phyloP scores from a whole-genome alignment of 306 rosid species.

The Castanea mollissima region DNA sequence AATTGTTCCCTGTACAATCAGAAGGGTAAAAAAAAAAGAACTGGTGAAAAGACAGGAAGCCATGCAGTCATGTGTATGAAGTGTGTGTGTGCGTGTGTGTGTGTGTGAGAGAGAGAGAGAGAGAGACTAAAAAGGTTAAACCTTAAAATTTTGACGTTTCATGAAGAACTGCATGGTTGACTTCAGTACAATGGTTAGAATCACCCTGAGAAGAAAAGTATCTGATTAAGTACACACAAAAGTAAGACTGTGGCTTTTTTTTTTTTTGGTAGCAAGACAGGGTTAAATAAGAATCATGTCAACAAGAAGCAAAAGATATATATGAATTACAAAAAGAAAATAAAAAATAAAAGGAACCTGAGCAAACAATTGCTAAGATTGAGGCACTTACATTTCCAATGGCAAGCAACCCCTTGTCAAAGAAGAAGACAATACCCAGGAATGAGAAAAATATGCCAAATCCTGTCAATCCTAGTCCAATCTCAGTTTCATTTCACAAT shows the following conservation, averaged over 20 bases:
- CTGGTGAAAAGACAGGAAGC: background rate
- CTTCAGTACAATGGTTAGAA: conserved; percentile 86
- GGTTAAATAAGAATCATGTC: conserved; percentile 28
- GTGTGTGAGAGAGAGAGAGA: background rate
- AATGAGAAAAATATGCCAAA: conserved; percentile 91
- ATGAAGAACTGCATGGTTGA: conserved; percentile 91
- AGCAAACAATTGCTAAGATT: conserved; percentile 5
- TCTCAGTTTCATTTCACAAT: conserved; percentile 60
- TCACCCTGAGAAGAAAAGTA: conserved; percentile 89
- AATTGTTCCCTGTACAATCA: conserved; percentile 68
- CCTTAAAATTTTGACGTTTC: conserved; percentile 91
- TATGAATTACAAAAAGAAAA: background rate
- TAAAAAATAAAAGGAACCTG: background rate
- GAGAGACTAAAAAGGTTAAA: conserved; percentile 25
- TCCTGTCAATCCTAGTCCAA: conserved; percentile 94
- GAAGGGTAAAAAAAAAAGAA: background rate
- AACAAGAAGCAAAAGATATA: conserved; percentile 8
- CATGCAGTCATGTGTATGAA: background rate
- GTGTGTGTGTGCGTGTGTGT: background rate
- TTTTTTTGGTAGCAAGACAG: background rate
- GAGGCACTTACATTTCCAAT: conserved; percentile 86
- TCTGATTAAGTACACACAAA: conserved; percentile 51
- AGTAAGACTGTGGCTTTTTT: background rate
- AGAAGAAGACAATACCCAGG: conserved; percentile 85
- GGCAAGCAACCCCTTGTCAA: conserved; percentile 95